Conservation (phyloP, 306 rosid genomes). For the Potentilla sterilis region DNA sequence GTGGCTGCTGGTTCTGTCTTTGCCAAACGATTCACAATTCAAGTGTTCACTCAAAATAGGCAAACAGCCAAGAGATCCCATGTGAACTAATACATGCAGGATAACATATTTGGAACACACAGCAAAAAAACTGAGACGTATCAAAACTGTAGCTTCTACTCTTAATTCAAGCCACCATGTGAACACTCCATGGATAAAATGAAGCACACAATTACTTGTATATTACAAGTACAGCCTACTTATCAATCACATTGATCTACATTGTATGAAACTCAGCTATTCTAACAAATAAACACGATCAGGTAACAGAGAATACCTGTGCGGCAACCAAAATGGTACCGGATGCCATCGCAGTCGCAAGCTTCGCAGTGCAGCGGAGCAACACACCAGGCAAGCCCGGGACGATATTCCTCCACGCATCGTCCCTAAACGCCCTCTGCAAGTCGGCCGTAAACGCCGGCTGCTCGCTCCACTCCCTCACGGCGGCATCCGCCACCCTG, state of each 20-base stretch:
- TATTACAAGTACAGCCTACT: not conserved
- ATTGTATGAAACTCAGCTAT: not conserved
- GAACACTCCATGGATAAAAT: not conserved
- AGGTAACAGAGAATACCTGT: slow-evolving; percentile 43
- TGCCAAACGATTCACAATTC: not conserved
- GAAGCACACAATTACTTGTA: not conserved
- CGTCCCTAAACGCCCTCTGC: slow-evolving; percentile 78
- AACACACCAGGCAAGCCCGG: slow-evolving; percentile 82
- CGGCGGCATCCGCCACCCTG: slow-evolving; percentile 74
- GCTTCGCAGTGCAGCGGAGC: slow-evolving; percentile 74
- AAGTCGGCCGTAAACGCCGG: slow-evolving; percentile 66
- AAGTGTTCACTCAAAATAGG: not conserved
- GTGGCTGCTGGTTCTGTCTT: not conserved
- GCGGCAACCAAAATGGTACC: slow-evolving; percentile 72
- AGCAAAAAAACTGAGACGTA: not conserved
- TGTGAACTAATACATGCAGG: not conserved
- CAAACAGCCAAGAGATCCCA: not conserved
- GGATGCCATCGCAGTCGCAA: slow-evolving; percentile 67
- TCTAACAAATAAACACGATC: not conserved
- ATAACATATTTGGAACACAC: not conserved
- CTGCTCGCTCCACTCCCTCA: slow-evolving; percentile 82
- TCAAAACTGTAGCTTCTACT: not conserved
- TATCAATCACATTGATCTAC: not conserved
- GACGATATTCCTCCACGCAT: slow-evolving; percentile 81
- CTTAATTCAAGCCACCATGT: not conserved